Conservation (phyloP, 192 early-diverging fungal genomes). For the Coemansia sp. region DNA sequence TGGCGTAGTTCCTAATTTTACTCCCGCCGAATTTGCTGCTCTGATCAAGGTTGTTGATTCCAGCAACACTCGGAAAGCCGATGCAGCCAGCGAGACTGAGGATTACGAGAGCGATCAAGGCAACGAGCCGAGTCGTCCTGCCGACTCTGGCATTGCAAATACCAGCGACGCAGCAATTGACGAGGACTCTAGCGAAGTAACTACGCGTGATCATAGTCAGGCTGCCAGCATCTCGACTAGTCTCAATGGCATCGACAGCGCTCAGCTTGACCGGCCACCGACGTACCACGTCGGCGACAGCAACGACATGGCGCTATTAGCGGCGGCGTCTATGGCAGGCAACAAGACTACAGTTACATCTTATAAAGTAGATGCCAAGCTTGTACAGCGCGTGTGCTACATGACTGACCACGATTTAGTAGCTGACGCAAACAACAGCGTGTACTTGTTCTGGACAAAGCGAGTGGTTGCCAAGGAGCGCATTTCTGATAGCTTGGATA, state of each 20-base stretch:
- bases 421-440: conserved; percentile 14
- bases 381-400: conserved; percentile 30
- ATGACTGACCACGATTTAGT: conserved; percentile 24
- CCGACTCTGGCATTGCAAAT: background rate
- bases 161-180: background rate
- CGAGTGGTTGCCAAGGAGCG: conserved; percentile 11
- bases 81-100: background rate
- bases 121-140: background rate
- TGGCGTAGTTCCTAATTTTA: background rate
- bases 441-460: conserved; percentile 38
- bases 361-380: conserved; percentile 29
- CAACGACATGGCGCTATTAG: background rate
- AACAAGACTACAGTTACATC: conserved; percentile 6
- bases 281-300: conserved; percentile 1
- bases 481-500: background rate
- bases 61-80: background rate
- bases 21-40: conserved; percentile 14
- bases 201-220: background rate
- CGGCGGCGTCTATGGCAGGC: background rate
- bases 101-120: background rate
- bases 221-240: background rate
- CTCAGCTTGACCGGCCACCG: background rate
- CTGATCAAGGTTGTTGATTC: background rate
- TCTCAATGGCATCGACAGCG: background rate
- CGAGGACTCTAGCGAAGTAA: background rate